Base-by-base conservation (phyloP, 2,329 filamentous ascomycete genomes). In the Botryotinia convoluta region DNA sequence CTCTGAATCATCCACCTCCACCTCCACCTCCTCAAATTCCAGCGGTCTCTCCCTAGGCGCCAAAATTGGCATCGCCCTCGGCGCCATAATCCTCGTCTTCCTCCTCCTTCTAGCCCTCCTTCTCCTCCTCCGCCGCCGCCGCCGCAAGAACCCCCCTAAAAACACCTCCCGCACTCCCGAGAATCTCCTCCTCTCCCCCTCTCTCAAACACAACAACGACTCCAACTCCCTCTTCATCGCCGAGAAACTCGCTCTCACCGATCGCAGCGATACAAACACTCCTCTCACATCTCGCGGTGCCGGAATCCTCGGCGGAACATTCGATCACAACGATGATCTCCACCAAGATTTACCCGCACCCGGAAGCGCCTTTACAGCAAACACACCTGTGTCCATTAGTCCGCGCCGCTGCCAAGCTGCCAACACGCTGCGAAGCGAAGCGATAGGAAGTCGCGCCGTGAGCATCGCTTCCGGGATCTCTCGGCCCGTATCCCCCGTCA, bases 31-130 rank as follows among this genome's bases (percentile, higher is more conserved):
- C 48, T 54, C 48, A 5, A 26, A 45, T 5, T 70, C 68, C 20
- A 29, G 35, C 5, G 60, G 72, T 10, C 68, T 73, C 16, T 32
- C 72, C 5, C 45, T 73, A 3, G 68, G 68, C 37, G 72, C 68
- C 6, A 73, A 73, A 51, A 51, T 73, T 14, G 72, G 72, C 22
- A 73, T 73, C 6, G 67, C 72, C 1, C 35, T 73, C 16, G 72
- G 67, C 48, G 32, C 10, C 12, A 62, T 69, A 51, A 32, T 42
- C 14, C 20, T 73, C n/a, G 39, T 29, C 39, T 64, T 71, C 48
- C 32, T 71, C 3, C 14, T 71, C 4, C 60, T 73, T 18, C 61
- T 72, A 20, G 35, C 60, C 20, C 37, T 71, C n/a, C 57, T 71
- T 14, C 48, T 70, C 9, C 60, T 64, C 26, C 68, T 71, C 14